A percentile compares a stretch with the other conserved stretches of the same genome.
These are phyloP conservation scores for Cyclotella atomus DNA, from an alignment of 108 stramenopile genomes.

Conservation along the genomic window DNA sequence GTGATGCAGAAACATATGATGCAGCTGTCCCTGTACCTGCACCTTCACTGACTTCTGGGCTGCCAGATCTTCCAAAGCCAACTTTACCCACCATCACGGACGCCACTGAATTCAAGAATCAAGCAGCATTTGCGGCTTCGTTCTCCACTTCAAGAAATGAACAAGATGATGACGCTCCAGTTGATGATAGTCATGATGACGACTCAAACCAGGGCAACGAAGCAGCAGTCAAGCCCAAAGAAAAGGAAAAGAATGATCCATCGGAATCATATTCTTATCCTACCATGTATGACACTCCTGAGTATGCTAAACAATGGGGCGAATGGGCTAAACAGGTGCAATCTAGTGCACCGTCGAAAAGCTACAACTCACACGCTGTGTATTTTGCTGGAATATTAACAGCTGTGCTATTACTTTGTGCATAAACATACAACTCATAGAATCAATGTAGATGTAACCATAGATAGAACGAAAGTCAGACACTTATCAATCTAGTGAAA, in stretches of 20 bases:
- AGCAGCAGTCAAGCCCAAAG: not conserved
- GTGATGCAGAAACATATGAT: not conserved
- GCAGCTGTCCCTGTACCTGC: not conserved
- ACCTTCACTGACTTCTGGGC: not conserved
- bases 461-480: too few species aligned
- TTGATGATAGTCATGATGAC: not conserved
- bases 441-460: too few species aligned
- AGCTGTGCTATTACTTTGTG: not conserved
- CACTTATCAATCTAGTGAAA: too few species aligned
- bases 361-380: not conserved
- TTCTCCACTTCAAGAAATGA: not conserved
- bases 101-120: not conserved
- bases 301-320: constrained; percentile 7
- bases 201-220: not conserved
- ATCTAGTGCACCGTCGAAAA: not conserved
- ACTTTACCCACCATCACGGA: constrained; percentile 20
- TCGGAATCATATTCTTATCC: not conserved
- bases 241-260: constrained; percentile 3
- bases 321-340: not conserved
- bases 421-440: not conserved
- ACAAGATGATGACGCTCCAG: not conserved
- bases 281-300: constrained; percentile 2
- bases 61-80: constrained; percentile 31
- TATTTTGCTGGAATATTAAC: constrained; percentile 1
- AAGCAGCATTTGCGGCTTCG: not conserved